Percentiles rank a stretch among this genome's conserved stretches.
Evolutionary conservation across 2,329 filamentous ascomycete species (phyloP).

Genomic region (Fusarium longipes): DNA sequence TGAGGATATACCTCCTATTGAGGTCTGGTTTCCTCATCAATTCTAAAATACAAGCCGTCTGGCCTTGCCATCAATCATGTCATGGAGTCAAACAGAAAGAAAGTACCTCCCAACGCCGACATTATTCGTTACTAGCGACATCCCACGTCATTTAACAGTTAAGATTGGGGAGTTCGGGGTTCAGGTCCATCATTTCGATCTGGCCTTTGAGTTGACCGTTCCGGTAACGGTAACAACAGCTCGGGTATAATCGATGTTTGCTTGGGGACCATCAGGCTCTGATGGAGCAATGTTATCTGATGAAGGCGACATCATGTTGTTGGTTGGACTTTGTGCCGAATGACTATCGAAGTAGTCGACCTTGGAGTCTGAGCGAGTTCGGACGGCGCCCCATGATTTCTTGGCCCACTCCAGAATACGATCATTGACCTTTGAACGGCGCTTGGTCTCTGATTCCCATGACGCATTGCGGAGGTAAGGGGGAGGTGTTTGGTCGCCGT

Average conservation of each 20-base stretch:
- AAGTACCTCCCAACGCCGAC: slow-evolving; percentile 41
- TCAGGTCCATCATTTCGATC: slow-evolving; percentile 20
- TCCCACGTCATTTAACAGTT: slow-evolving; percentile 24
- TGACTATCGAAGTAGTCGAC: slow-evolving; percentile 38
- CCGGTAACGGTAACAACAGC: slow-evolving; percentile 31
- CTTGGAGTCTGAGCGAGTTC: slow-evolving; percentile 42
- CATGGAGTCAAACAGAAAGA: slow-evolving; percentile 28
- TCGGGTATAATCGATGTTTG: slow-evolving; percentile 18
- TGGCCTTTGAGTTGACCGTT: slow-evolving; percentile 26
- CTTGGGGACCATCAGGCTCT: slow-evolving; percentile 26
- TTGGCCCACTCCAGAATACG: slow-evolving; percentile 51
- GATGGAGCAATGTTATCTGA: slow-evolving; percentile 29
- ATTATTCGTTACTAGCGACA: slow-evolving; percentile 40
- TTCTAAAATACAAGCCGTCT: slow-evolving; percentile 36
- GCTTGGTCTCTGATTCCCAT: slow-evolving; percentile 46
- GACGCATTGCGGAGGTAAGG: slow-evolving; percentile 44
- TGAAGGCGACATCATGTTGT: slow-evolving; percentile 29
- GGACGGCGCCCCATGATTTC: slow-evolving; percentile 47
- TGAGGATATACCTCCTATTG: slow-evolving; percentile 48
- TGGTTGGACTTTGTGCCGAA: slow-evolving; percentile 31
- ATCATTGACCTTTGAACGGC: slow-evolving; percentile 49
- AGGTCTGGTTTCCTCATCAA: slow-evolving; percentile 37
- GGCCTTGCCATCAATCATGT: slow-evolving; percentile 31
- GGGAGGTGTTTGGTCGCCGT: slow-evolving; percentile 35
- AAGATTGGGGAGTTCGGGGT: slow-evolving; percentile 1